Conservation (phyloP, 2,329 filamentous ascomycete species). For the Fusarium nodosum region DNA sequence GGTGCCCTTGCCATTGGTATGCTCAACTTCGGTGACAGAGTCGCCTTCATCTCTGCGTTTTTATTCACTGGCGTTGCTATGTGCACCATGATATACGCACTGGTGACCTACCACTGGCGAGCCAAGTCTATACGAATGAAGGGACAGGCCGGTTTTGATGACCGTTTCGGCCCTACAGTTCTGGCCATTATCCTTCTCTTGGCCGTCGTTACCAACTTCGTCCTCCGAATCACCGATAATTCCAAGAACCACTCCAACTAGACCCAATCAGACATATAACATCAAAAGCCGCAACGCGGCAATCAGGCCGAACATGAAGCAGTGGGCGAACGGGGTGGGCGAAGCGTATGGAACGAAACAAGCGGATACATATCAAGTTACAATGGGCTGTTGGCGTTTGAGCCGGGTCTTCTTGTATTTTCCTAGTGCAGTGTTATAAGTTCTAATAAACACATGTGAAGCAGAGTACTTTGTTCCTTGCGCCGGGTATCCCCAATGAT, state of each 20-base stretch:
- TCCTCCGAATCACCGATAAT: slow-evolving; percentile 74
- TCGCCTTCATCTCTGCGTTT: slow-evolving; percentile 93
- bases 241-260: slow-evolving; percentile 55
- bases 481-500: slow-evolving; percentile 41
- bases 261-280: slow-evolving; percentile 11
- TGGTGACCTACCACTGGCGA: slow-evolving; percentile 97
- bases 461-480: slow-evolving; percentile 28
- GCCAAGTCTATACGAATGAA: slow-evolving; percentile 91
- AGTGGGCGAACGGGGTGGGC: neutral
- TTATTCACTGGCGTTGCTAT: slow-evolving; percentile 96
- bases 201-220: slow-evolving; percentile 96
- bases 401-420: slow-evolving; percentile 36
- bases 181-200: slow-evolving; percentile 87
- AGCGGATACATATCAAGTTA: slow-evolving; percentile 19
- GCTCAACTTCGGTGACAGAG: slow-evolving; percentile 95
- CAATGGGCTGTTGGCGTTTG: slow-evolving; percentile 42
- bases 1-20: slow-evolving; percentile 96
- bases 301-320: slow-evolving; percentile 1
- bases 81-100: slow-evolving; percentile 93
- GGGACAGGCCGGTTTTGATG: slow-evolving; percentile 96
- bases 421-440: slow-evolving; percentile 33
- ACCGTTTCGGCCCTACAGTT: slow-evolving; percentile 92
- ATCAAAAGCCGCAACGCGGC: neutral
- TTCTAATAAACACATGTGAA: slow-evolving; percentile 36
- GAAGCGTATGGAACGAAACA: neutral